Conservation (phyloP, 2,329 filamentous ascomycete species). For the Lasiodiplodia citricola region DNA sequence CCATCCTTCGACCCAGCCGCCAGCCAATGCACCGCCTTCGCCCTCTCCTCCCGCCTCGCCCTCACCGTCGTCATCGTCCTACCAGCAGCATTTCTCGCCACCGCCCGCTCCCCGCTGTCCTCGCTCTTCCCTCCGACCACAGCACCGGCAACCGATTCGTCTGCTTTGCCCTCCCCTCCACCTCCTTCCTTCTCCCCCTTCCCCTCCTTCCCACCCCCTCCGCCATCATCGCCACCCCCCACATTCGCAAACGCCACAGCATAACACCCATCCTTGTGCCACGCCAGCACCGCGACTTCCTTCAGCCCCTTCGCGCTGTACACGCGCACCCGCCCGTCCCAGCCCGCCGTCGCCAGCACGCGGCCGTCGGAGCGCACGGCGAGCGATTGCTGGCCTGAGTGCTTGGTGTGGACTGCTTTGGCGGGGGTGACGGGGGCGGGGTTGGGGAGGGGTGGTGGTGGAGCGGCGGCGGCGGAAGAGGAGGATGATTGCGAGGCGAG, state of each 20-base stretch:
- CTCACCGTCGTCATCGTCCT: slow-evolving; percentile 34
- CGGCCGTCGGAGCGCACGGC: slow-evolving; percentile 77
- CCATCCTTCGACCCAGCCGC: slow-evolving; percentile 93
- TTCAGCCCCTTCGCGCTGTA: slow-evolving; percentile 82
- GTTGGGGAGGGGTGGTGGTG: slow-evolving; percentile 47
- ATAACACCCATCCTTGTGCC: slow-evolving; percentile 90
- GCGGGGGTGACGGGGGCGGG: slow-evolving; percentile 25
- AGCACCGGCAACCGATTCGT: neutral
- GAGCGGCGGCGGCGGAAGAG: slow-evolving; percentile 38
- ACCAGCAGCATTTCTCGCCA: neutral
- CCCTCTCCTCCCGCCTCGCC: slow-evolving; percentile 54
- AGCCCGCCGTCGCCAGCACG: slow-evolving; percentile 88
- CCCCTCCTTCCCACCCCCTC: neutral
- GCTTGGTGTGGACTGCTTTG: slow-evolving; percentile 76
- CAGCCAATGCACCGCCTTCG: slow-evolving; percentile 81
- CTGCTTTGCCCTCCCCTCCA: neutral
- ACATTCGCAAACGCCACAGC: slow-evolving; percentile 72
- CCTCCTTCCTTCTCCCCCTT: slow-evolving; percentile 8
- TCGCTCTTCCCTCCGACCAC: slow-evolving; percentile 26
- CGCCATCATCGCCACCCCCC: neutral
- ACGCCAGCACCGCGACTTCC: slow-evolving; percentile 90
- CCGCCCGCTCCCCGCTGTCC: neutral
- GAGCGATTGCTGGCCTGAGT: slow-evolving; percentile 87
- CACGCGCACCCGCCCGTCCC: slow-evolving; percentile 82
- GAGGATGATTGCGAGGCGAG: slow-evolving; percentile 50